phyloP scores from a whole-genome alignment of 2,329 filamentous ascomycete genomes.

The Calcarisporium arbuscula region DNA sequence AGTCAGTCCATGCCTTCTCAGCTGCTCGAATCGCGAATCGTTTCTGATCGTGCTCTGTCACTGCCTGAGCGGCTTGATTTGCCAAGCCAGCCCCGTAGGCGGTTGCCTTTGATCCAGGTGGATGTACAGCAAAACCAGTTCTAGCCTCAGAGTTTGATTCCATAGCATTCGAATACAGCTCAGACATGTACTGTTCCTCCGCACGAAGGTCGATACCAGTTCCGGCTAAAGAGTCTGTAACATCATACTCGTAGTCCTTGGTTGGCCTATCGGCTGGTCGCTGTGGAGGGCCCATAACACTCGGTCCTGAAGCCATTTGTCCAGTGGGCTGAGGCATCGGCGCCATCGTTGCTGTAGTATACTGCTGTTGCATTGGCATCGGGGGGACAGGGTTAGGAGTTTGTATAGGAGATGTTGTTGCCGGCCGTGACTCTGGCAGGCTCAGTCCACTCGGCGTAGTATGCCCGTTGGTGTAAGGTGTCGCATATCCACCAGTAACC shows the following conservation, averaged over 20 bases:
- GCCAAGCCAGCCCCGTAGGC: conserved; percentile 61
- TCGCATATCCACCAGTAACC: conserved; percentile 23
- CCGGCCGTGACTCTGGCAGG: conserved; percentile 26
- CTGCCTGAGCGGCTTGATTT: conserved; percentile 52
- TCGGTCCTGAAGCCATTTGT: conserved; percentile 20
- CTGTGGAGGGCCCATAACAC: conserved; percentile 51
- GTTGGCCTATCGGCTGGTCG: conserved; percentile 56
- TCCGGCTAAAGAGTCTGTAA: conserved; percentile 75
- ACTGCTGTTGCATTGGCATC: conserved; percentile 19
- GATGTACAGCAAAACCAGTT: conserved; percentile 45
- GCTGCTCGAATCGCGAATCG: conserved; percentile 60
- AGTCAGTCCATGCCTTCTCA: conserved; percentile 59
- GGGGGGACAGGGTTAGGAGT: conserved; percentile 18
- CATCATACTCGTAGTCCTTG: conserved; percentile 62
- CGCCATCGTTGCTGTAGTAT: conserved; percentile 22
- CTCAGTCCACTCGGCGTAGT: conserved; percentile 27
- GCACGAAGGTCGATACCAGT: conserved; percentile 83
- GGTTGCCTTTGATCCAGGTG: conserved; percentile 46
- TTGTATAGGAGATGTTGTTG: conserved; percentile 24
- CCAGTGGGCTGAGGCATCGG: conserved; percentile 18
- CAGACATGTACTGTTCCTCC: conserved; percentile 76
- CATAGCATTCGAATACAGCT: conserved; percentile 50
- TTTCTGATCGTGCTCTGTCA: conserved; percentile 46
- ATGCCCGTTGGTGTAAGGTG: conserved; percentile 33
- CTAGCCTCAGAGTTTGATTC: conserved; percentile 39